Evolutionary conservation across 176 grass and related monocot genomes (phyloP), one percentile per base, ranked within the genome.

Genomic region (Oryza meyeriana): DNA sequence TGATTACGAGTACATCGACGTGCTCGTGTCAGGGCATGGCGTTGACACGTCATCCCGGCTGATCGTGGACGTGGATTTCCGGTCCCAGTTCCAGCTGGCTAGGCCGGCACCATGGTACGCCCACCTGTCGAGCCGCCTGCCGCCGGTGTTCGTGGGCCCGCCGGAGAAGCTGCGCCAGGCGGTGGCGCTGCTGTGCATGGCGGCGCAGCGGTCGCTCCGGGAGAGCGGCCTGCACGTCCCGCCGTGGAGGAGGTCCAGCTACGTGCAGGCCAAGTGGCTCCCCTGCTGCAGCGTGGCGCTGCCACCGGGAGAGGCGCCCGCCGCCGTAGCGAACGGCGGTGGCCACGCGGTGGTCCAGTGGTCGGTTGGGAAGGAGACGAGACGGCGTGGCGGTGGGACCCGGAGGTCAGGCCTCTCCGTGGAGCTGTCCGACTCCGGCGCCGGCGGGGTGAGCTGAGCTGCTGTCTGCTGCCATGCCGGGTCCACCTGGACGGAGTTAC

Each of bases 251-350:
- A 73, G 45, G 75, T 76, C 86, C 17, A 75, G 83, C 73, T 94
- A 94, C 87, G 89, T 91, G 86, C 85, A 89, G 78, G 73, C 83
- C 83, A 94, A 94, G 77, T 94, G 92, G 92, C 82, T 91, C 25
- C 33, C 86, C 6, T 79, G 50, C 40, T 63, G 45, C 50, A n/a
- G 50, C 44, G 80, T 12, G 57, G 5, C 74, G 42, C 41, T 40
- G 74, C 58, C 80, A 20, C 9, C 13, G 17, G 63, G n/a, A 33
- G 68, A 31, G 75, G 16, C 61, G 16, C 13, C 40, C 71, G 35
- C 20, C 6, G 20, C 26, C 11, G 27, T 6, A 20, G 18, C 65
- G 14, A 24, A 58, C 55, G 55, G 55, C 31, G 61, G n/a, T 2
- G 64, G 32, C 24, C 29, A 14, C n/a, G 22, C 39, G 2, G 33